These are phyloP conservation scores for Trichosporon inkin DNA, from an alignment of 1,284 basidiomycete species.

Conservation along the genomic window DNA sequence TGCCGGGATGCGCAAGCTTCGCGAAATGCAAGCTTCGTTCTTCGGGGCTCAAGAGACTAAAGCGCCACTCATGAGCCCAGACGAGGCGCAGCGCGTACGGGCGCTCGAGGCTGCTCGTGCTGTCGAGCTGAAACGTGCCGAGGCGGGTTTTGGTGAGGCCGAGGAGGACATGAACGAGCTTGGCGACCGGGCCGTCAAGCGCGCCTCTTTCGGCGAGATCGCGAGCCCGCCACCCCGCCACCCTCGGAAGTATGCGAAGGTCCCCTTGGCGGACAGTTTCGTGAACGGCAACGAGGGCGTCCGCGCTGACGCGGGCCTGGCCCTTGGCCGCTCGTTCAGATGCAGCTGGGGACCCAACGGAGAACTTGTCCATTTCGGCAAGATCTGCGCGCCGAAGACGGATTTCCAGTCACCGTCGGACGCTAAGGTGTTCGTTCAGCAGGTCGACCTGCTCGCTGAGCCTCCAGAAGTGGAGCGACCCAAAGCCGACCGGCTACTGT, in stretches of 20 bases:
- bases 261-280: slow-evolving; percentile 35
- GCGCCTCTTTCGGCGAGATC: slow-evolving; percentile 70
- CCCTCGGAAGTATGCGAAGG: slow-evolving; percentile 41
- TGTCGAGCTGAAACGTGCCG: slow-evolving; percentile 18
- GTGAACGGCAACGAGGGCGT: slow-evolving; percentile 60
- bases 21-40: slow-evolving; percentile 85
- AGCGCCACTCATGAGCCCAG: slow-evolving; percentile 1
- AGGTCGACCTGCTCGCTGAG: slow-evolving; percentile 31
- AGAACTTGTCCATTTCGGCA: slow-evolving; percentile 68
- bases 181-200: slow-evolving; percentile 62
- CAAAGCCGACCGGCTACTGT: slow-evolving; percentile 64
- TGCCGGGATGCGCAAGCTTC: slow-evolving; percentile 70
- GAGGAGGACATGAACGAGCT: slow-evolving; percentile 67
- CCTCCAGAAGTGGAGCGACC: slow-evolving; percentile 49
- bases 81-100: slow-evolving; percentile 9
- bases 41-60: slow-evolving; percentile 56
- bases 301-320: slow-evolving; percentile 73
- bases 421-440: slow-evolving; percentile 34
- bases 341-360: slow-evolving; percentile 86
- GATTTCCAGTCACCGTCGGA: slow-evolving; percentile 27
- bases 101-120: slow-evolving; percentile 14
- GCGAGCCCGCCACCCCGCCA: slow-evolving; percentile 59
- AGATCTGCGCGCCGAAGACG: slow-evolving; percentile 58
- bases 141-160: slow-evolving; percentile 57
- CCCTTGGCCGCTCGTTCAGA: slow-evolving; percentile 81